Percentiles rank a stretch among this genome's conserved stretches.
phyloP scores from a whole-genome alignment of 192 early-diverging fungal species.

The Jimgerdemannia lactiflua region DNA sequence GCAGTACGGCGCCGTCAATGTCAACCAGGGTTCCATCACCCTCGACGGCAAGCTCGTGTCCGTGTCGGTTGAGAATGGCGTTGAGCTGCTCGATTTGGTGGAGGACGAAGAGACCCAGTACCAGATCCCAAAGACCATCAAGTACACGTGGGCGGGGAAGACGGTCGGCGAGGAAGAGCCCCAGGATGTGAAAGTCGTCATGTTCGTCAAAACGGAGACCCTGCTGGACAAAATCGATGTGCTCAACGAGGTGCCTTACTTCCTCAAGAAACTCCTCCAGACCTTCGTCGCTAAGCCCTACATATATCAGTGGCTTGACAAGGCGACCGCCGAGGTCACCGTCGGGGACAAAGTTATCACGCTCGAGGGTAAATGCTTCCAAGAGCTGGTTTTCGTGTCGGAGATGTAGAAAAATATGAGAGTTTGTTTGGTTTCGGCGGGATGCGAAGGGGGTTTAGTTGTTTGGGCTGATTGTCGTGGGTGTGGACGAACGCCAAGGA shows the following conservation, averaged over 20 bases:
- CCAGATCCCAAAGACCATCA: conserved; percentile 67
- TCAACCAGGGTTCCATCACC: conserved; percentile 74
- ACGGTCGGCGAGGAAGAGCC: conserved; percentile 65
- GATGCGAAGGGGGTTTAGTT: too few species aligned
- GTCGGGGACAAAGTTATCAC: conserved; percentile 68
- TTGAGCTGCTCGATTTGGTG: conserved; percentile 58
- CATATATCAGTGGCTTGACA: conserved; percentile 91
- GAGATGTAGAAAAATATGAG: conserved; percentile 26
- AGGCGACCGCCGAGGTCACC: conserved; percentile 64
- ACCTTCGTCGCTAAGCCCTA: conserved; percentile 92
- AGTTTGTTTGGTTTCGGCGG: too few species aligned
- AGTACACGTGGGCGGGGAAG: conserved; percentile 79
- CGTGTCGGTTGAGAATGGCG: conserved; percentile 73
- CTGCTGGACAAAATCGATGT: conserved; percentile 88
- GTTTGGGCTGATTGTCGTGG: too few species aligned
- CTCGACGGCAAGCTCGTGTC: conserved; percentile 63
- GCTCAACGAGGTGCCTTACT: conserved; percentile 85
- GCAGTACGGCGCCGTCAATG: conserved; percentile 60
- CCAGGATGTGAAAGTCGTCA: conserved; percentile 58
- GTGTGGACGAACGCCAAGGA: too few species aligned
- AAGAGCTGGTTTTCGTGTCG: conserved; percentile 77
- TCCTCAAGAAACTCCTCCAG: conserved; percentile 88
- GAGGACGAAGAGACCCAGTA: conserved; percentile 84
- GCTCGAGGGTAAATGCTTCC: conserved; percentile 69
- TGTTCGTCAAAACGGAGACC: conserved; percentile 58